Base-by-base conservation (phyloP, 208 protist species). In the Crithidia bombi region DNA sequence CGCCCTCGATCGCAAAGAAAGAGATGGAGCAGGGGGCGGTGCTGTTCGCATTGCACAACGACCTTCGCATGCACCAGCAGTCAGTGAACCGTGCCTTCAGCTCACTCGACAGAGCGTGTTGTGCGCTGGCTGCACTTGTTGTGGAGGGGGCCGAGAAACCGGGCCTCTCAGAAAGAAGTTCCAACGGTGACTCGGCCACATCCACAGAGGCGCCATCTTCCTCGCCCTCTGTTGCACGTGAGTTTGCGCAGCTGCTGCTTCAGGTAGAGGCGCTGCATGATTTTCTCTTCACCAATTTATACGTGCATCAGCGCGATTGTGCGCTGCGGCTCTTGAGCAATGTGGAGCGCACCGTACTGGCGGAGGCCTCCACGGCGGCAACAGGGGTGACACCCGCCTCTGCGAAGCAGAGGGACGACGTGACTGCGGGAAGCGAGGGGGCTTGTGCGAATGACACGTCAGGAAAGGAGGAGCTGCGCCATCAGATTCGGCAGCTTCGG, bases 211-310 rank as follows among this genome's bases (percentile, higher is more conserved):
- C 33, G 32, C 12, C 15, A 19, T 19, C 56, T 15, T 6, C 56
- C 28, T 44, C 56, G 30, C 25, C 33, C 19, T 38, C 46, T 4
- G 23, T 10, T 7, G 21, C 38, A 6, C 44, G 17, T 3, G 2
- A 19, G 25, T 79, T 75, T 32, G 26, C 57, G 1, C 26, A 65
- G 36, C 52, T 79, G 11, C 52, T 79, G 55, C 74, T 46, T 9
- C 39, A 36, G 3, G 63, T 79, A 11, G 74, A 69, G 57, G 47
- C 43, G 5, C 36, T 79, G 17, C 64, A 75, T 44, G 41, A 66
- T 0, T 79, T 75, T 65, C 74, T 79, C 35, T 79, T 79, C 17
- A 64, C 43, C 15, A 69, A 75, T 25, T 39, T 79, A 0, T 75
- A 75, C 68, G 47, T 69, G 43, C 67, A 79, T 30, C 68, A 79